These are phyloP conservation scores for Conoideocrella luteorostrata DNA, from an alignment of 2,329 filamentous ascomycete genomes.

Conservation along the genomic window DNA sequence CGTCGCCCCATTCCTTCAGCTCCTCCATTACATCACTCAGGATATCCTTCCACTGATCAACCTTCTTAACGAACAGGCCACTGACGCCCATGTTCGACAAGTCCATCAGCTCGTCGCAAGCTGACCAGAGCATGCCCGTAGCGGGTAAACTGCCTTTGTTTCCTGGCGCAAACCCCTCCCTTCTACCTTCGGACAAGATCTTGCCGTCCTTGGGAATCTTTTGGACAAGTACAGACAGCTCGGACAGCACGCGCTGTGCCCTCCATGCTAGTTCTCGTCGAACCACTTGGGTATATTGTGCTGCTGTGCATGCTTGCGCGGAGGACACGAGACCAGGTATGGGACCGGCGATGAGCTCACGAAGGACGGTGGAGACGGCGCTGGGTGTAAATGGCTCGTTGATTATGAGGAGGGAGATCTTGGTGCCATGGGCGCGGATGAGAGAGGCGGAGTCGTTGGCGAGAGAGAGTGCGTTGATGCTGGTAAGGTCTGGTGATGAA, in stretches of 20 bases:
- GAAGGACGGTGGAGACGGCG: conserved; percentile 64
- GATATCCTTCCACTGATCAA: conserved; percentile 66
- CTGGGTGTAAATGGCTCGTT: conserved; percentile 81
- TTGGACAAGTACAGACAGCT: conserved; percentile 54
- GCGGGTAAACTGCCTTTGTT: conserved; percentile 51
- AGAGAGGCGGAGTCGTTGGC: conserved; percentile 66
- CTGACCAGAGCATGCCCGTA: conserved; percentile 77
- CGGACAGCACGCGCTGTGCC: conserved; percentile 53
- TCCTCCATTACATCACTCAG: conserved; percentile 80
- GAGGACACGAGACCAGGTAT: conserved; percentile 69
- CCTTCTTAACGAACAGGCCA: conserved; percentile 63
- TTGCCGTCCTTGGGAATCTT: conserved; percentile 56
- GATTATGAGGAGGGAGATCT: conserved; percentile 78
- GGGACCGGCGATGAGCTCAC: conserved; percentile 65
- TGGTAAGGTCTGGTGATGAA: conserved; percentile 9
- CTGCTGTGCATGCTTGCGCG: conserved; percentile 56
- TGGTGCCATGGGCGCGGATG: conserved; percentile 77
- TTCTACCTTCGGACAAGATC: conserved; percentile 28
- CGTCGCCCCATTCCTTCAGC: conserved; percentile 80
- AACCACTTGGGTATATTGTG: conserved; percentile 57
- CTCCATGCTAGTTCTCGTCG: conserved; percentile 57
- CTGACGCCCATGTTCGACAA: conserved; percentile 62
- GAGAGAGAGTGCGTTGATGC: conserved; percentile 56
- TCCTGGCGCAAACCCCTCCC: conserved; percentile 24
- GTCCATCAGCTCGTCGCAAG: conserved; percentile 66